phyloP scores from a whole-genome alignment of 2,329 filamentous ascomycete genomes.

The Colletotrichum tamarilloi region DNA sequence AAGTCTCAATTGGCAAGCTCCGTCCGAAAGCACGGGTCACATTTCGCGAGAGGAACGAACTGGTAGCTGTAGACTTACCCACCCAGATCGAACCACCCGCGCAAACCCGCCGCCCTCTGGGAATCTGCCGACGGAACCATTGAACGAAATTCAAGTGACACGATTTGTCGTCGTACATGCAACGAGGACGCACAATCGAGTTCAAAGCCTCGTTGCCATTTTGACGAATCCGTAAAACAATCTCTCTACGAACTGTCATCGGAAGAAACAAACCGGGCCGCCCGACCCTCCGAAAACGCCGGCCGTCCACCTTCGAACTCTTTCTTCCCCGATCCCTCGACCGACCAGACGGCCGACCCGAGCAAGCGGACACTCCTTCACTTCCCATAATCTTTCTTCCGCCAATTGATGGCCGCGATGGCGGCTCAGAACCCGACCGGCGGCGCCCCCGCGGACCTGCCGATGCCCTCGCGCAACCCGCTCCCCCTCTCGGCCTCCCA shows the following conservation, averaged over 20 bases:
- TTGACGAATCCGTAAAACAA: too few relatives aligned
- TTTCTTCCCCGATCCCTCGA: neutral
- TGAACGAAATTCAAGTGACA: neutral
- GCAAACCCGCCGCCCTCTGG: neutral
- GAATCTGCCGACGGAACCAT: neutral
- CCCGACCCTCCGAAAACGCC: neutral
- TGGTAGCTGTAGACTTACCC: conserved; percentile 18
- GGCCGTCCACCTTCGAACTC: neutral
- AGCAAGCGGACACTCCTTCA: too few relatives aligned
- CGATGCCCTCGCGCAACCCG: conserved; percentile 77
- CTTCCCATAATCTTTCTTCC: neutral
- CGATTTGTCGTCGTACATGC: neutral
- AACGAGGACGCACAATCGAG: neutral
- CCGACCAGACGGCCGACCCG: neutral
- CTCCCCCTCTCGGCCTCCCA: conserved; percentile 85
- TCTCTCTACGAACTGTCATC: neutral
- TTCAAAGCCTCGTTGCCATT: neutral
- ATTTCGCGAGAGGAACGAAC: neutral
- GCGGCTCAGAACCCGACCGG: conserved; percentile 48
- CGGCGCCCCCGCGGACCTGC: conserved; percentile 39
- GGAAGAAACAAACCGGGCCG: neutral
- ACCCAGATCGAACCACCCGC: conserved; percentile 29
- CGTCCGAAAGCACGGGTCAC: conserved; percentile 25
- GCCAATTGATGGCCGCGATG: conserved; percentile 51
- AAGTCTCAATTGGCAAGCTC: conserved; percentile 34